A percentile compares a stretch with the other conserved stretches of the same genome.
These are phyloP conservation scores for Geum urbanum DNA, from an alignment of 306 rosid genomes.

Conservation along the genomic window DNA sequence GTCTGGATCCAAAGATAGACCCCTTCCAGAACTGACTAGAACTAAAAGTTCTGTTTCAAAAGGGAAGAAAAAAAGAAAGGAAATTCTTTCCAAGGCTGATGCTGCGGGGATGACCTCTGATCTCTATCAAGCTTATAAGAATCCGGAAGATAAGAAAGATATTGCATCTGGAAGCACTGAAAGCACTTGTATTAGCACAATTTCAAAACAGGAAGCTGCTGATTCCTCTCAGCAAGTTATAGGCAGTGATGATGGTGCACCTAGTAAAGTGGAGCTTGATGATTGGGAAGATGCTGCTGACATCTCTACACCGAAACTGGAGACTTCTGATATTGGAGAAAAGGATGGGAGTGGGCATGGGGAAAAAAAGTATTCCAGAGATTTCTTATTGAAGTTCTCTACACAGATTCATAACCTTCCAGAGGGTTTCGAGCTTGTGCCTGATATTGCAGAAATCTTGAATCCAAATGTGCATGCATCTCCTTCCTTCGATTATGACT, in stretches of 20 bases:
- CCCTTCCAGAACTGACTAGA: constrained; percentile 46
- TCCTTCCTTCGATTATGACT: constrained; percentile 53
- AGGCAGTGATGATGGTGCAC: constrained; percentile 32
- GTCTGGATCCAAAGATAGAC: constrained; percentile 49
- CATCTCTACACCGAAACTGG: constrained; percentile 64
- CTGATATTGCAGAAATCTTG: constrained; percentile 47
- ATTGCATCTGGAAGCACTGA: constrained; percentile 40
- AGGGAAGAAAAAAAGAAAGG: constrained; percentile 56
- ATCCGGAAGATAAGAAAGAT: constrained; percentile 87
- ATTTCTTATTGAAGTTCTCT: constrained; percentile 74
- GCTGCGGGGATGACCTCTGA: constrained; percentile 92
- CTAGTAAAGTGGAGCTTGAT: constrained; percentile 64
- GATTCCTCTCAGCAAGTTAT: constrained; percentile 37
- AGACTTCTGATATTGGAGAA: constrained; percentile 38
- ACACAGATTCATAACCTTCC: constrained; percentile 64
- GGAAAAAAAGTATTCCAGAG: constrained; percentile 69
- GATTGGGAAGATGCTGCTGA: constrained; percentile 99
- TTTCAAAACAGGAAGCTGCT: constrained; percentile 37
- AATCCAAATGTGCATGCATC: constrained; percentile 30
- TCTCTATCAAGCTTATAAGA: constrained; percentile 91
- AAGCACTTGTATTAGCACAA: constrained; percentile 30
- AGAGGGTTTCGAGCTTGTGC: constrained; percentile 45
- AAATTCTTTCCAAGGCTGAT: constrained; percentile 77
- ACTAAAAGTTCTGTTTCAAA: constrained; percentile 36
- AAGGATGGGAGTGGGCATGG: constrained; percentile 45